Evolutionary conservation across 345 rosid genomes (phyloP), one percentile per base, ranked within the genome.

Genomic region (Citrus reticulata): DNA sequence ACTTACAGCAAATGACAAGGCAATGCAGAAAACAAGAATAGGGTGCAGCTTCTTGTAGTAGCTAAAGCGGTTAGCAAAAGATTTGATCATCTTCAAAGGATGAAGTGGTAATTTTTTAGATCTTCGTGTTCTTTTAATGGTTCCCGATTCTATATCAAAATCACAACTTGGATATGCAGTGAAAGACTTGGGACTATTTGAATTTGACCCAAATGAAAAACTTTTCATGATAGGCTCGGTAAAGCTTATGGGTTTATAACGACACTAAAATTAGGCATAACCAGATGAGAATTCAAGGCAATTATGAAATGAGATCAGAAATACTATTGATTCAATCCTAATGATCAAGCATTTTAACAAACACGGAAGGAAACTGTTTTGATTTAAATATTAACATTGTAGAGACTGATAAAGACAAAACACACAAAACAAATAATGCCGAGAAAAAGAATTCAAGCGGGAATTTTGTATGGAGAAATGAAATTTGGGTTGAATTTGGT

Each of bases 121-220:
- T 81, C 88, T 92, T 66, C 95, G 85, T 59, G 85, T 46, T 87
- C 93, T 87, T 79, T 86, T 94, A 30, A 84, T 37, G 27, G 87
- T 74, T 75, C 89, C 93, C 80, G 90, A 90, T 83, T 96, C 99
- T 84, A 96, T 72, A 82, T 94, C 99, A 61, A 94, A 88, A 62
- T 94, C 97, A 75, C 84, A 80, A 78, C 90, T 86, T 27, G 95
- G 90, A 78, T 96, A 96, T 57, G 98, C 93, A 81, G 81, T 73
- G 81, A 90, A 94, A 68, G 94, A 79, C 76, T 94, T 93, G 51
- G 92, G 84, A 80, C 85, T 91, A 68, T 82, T 89, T 75, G 91
- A 79, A 70, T 80, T 87, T 74, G 90, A 80, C 46, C 84, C 84
- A 59, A 81, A 88, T 37, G 91, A 67, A 81, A 85, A 86, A 61